Evolutionary conservation across 164 flowering plant species (phyloP).

Genomic region (Vitis riparia): DNA sequence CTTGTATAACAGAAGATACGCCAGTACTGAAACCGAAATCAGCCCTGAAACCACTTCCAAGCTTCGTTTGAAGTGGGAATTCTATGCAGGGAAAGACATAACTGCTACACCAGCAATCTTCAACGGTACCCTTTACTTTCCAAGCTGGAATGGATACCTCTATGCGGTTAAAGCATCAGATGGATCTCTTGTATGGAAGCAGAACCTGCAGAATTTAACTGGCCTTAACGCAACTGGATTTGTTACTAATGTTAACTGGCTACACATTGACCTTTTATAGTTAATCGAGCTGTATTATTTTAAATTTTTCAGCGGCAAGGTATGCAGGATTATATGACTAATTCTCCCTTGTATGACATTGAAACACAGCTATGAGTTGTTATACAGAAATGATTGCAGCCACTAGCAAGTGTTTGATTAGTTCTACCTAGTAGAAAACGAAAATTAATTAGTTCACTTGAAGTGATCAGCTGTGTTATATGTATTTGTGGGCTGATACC

Average conservation of each 20-base stretch:
- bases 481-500: neutral
- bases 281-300: too few species aligned
- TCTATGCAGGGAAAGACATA: conserved; percentile 31
- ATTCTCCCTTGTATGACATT: too few species aligned
- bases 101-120: conserved; percentile 40
- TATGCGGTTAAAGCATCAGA: conserved; percentile 31
- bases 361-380: too few species aligned
- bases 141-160: conserved; percentile 42
- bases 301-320: too few species aligned
- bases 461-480: neutral
- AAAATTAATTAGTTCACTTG: too few species aligned
- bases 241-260: conserved; percentile 4
- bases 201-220: conserved; percentile 23
- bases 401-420: too few species aligned
- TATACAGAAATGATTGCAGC: too few species aligned
- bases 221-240: conserved; percentile 19
- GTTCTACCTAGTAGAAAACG: too few species aligned
- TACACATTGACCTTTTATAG: too few species aligned
- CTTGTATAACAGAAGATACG: conserved; percentile 34
- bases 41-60: conserved; percentile 29
- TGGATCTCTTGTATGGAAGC: conserved; percentile 36
- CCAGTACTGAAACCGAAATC: conserved; percentile 23
- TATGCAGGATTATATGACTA: too few species aligned
- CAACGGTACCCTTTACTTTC: conserved; percentile 32
- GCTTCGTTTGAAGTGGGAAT: conserved; percentile 33